Conservation (phyloP, 495 filamentous ascomycete species). For the Oidiodendron maius region DNA sequence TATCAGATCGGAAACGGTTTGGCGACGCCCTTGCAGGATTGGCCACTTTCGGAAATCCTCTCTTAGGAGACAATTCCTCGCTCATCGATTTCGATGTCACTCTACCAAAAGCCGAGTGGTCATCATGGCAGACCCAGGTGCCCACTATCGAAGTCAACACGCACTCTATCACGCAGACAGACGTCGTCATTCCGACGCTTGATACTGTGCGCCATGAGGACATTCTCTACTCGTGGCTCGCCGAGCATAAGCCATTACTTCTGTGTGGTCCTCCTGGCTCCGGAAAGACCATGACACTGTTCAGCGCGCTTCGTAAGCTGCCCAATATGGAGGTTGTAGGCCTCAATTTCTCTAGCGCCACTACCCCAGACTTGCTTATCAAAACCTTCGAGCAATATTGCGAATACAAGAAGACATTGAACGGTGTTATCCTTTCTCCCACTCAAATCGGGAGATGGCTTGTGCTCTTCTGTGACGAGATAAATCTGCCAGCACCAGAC, state of each 20-base stretch:
- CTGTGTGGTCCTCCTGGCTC: constrained; percentile 97
- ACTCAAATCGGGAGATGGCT: constrained; percentile 97
- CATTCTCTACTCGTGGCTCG: constrained; percentile 96
- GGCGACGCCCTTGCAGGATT: constrained; percentile 75
- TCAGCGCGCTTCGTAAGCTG: constrained; percentile 90
- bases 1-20: constrained; percentile 80
- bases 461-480: constrained; percentile 98
- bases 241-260: constrained; percentile 93
- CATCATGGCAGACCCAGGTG: constrained; percentile 88
- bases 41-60: constrained; percentile 78
- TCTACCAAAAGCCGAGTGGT: constrained; percentile 82
- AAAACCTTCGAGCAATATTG: constrained; percentile 99
- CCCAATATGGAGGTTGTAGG: constrained; percentile 99
- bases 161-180: constrained; percentile 92
- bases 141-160: constrained; percentile 94
- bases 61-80: constrained; percentile 65
- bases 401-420: constrained; percentile 97
- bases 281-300: constrained; percentile 99
- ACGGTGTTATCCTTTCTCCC: constrained; percentile 90
- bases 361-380: constrained; percentile 92
- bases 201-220: constrained; percentile 98
- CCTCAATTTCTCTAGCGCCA: constrained; percentile 98
- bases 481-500: constrained; percentile 97
- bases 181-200: constrained; percentile 94
- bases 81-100: constrained; percentile 94